phyloP scores from a whole-genome alignment of 2,329 filamentous ascomycete genomes.

The Chaetothyriales sp. region DNA sequence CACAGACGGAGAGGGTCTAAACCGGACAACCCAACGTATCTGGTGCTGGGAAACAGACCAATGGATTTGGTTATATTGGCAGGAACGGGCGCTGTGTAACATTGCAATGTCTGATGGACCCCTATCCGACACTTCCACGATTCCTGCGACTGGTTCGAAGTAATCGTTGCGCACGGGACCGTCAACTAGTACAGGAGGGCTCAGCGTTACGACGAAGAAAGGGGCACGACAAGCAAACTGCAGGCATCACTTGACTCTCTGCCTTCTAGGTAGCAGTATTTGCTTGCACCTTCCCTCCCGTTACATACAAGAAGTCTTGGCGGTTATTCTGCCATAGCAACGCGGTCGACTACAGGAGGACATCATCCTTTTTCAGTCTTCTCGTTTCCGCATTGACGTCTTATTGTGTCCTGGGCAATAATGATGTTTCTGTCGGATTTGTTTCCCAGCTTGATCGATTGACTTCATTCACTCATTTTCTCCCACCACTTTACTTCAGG shows the following conservation, averaged over 20 bases:
- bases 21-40: background rate
- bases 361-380: background rate
- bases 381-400: too few relatives aligned
- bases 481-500: background rate
- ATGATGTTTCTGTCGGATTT: background rate
- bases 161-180: background rate
- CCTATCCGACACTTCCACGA: background rate
- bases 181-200: background rate
- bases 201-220: background rate
- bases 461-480: background rate
- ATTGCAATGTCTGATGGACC: background rate
- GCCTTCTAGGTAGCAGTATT: background rate
- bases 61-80: background rate
- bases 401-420: background rate
- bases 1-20: background rate
- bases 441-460: background rate
- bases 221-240: background rate
- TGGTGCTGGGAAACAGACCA: background rate
- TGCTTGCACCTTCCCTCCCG: background rate
- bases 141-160: background rate
- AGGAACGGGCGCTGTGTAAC: background rate
- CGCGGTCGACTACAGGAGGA: background rate
- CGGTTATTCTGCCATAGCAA: background rate
- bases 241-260: background rate
- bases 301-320: background rate